Conservation (phyloP, 805 yeast species). For the Trichomonascus vanleenenianus region DNA sequence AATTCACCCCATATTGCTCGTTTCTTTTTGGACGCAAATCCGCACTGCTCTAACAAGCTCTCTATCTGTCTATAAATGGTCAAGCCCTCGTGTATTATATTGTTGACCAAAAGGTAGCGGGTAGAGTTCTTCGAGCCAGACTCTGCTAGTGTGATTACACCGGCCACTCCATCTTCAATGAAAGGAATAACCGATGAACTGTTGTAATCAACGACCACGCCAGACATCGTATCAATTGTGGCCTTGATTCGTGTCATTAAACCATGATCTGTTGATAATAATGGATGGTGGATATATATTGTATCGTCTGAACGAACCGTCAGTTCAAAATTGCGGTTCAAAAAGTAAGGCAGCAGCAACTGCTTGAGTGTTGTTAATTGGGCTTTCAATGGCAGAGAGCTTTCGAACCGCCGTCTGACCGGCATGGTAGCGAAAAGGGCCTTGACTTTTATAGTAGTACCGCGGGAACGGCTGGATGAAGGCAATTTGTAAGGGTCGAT, state of each 20-base stretch:
- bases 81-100: too few relatives aligned
- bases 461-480: conserved; percentile 2
- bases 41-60: too few relatives aligned
- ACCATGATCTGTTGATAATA: neutral
- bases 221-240: too few relatives aligned
- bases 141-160: too few relatives aligned
- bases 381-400: neutral
- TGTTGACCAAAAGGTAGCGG: too few relatives aligned
- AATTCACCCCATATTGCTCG: too few relatives aligned
- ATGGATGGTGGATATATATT: neutral
- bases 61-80: too few relatives aligned
- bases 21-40: too few relatives aligned
- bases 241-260: neutral
- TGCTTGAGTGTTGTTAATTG: neutral
- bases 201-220: too few relatives aligned
- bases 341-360: neutral
- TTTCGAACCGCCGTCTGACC: conserved; percentile 12
- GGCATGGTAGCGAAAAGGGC: conserved; percentile 21
- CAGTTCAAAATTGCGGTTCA: neutral
- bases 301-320: neutral
- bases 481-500: neutral
- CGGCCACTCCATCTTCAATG: too few relatives aligned
- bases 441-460: conserved; percentile 18
- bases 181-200: too few relatives aligned
- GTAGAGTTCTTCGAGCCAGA: too few relatives aligned